phyloP scores from a whole-genome alignment of 1,284 basidiomycete genomes.

The Ustanciosporium gigantosporum region DNA sequence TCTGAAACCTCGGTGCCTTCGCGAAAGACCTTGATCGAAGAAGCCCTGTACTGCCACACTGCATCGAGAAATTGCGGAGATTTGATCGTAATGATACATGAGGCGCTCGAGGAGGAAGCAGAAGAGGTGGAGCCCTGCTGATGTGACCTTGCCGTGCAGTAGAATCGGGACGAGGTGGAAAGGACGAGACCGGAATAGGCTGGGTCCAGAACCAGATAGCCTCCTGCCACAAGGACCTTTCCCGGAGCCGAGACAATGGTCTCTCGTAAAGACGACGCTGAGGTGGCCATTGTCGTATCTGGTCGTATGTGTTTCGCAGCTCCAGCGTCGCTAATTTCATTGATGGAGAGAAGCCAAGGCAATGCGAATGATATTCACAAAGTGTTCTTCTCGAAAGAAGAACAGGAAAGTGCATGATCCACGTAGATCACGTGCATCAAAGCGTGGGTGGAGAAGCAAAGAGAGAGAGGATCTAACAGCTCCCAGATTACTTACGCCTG shows the following conservation, averaged over 20 bases:
- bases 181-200: conserved; percentile 58
- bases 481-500: too few relatives aligned
- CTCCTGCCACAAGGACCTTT: conserved; percentile 76
- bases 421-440: too few relatives aligned
- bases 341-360: too few relatives aligned
- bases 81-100: conserved; percentile 69
- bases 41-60: conserved; percentile 74
- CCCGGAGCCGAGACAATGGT: conserved; percentile 82
- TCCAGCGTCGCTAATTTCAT: too few relatives aligned
- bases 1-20: conserved; percentile 1
- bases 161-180: conserved; percentile 91
- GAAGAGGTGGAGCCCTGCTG: not conserved
- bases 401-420: too few relatives aligned
- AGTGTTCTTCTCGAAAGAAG: too few relatives aligned
- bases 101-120: not conserved
- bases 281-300: conserved; percentile 4
- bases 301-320: not conserved
- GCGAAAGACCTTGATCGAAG: not conserved
- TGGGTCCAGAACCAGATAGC: conserved; percentile 60
- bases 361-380: too few relatives aligned
- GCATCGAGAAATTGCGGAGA: conserved; percentile 88
- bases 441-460: too few relatives aligned
- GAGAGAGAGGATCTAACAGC: too few relatives aligned
- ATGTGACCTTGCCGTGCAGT: conserved; percentile 66
- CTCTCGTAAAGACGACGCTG: conserved; percentile 1